A percentile compares a stretch with the other conserved stretches of the same genome.
phyloP scores from a whole-genome alignment of 345 rosid species.

The Zanthoxylum bungeanum region DNA sequence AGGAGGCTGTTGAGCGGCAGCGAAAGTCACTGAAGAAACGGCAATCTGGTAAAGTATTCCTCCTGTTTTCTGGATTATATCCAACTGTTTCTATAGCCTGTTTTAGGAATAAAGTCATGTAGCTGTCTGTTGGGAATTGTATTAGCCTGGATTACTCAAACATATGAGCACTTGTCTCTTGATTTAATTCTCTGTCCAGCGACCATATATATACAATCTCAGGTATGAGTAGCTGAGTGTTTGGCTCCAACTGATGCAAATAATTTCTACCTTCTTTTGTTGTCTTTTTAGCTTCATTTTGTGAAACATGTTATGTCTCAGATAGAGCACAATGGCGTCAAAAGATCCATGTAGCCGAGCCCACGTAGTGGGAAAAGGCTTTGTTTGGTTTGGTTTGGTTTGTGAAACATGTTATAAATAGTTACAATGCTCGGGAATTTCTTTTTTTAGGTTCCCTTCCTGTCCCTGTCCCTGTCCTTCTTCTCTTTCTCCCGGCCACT shows the following conservation, averaged over 20 bases:
- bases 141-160: not conserved
- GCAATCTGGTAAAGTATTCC: slow-evolving; percentile 54
- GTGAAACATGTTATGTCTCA: too few species aligned
- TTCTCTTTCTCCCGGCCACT: not conserved
- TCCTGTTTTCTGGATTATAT: not conserved
- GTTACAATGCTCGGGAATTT: not conserved
- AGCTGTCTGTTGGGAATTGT: not conserved
- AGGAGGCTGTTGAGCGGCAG: slow-evolving; percentile 94
- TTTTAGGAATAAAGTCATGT: not conserved
- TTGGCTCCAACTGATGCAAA: not conserved
- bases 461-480: not conserved
- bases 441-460: not conserved
- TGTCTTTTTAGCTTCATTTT: not conserved
- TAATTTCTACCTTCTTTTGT: not conserved
- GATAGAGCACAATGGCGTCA: too few species aligned
- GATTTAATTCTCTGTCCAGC: not conserved
- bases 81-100: not conserved
- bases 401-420: not conserved
- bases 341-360: too few species aligned
- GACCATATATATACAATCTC: not conserved
- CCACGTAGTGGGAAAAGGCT: too few species aligned
- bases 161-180: not conserved
- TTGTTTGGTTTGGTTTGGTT: too few species aligned
- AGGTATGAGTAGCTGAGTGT: not conserved
- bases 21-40: slow-evolving; percentile 90